phyloP scores from a whole-genome alignment of 2,329 filamentous ascomycete species.

The Talaromyces sp. region DNA sequence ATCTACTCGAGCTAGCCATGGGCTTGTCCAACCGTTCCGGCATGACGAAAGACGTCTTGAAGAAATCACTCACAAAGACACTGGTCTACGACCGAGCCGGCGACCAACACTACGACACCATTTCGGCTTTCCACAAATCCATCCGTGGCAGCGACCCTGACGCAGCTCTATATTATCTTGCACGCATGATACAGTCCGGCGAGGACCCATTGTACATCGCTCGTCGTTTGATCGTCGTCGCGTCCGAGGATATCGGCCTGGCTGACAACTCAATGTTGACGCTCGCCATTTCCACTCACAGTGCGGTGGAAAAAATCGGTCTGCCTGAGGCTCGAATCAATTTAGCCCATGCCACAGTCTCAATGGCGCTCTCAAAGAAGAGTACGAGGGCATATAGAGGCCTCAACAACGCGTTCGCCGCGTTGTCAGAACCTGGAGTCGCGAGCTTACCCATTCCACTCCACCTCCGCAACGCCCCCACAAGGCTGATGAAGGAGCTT shows the following conservation, averaged over 20 bases:
- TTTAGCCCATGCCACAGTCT: conserved; percentile 80
- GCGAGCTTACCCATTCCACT: conserved; percentile 78
- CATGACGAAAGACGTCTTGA: conserved; percentile 73
- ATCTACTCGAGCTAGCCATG: conserved; percentile 84
- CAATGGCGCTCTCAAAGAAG: conserved; percentile 76
- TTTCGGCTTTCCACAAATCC: conserved; percentile 95
- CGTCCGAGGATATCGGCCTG: conserved; percentile 87
- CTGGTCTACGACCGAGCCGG: conserved; percentile 92
- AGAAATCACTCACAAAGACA: conserved; percentile 80
- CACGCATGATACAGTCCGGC: conserved; percentile 90
- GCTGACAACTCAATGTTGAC: conserved; percentile 81
- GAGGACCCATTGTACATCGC: conserved; percentile 93
- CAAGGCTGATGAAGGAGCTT: conserved; percentile 85
- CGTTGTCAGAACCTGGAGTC: conserved; percentile 76
- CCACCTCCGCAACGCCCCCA: conserved; percentile 89
- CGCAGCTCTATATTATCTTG: conserved; percentile 89
- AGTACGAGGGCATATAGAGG: conserved; percentile 82
- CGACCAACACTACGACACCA: conserved; percentile 96
- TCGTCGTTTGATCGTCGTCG: conserved; percentile 88
- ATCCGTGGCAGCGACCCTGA: conserved; percentile 83
- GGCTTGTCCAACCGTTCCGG: conserved; percentile 64
- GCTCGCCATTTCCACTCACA: conserved; percentile 80
- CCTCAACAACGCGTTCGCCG: conserved; percentile 73
- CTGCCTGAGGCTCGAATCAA: conserved; percentile 94
- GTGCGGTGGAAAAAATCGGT: conserved; percentile 86